Conservation (phyloP, 2,329 filamentous ascomycete genomes). For the Diplodia seriata region DNA sequence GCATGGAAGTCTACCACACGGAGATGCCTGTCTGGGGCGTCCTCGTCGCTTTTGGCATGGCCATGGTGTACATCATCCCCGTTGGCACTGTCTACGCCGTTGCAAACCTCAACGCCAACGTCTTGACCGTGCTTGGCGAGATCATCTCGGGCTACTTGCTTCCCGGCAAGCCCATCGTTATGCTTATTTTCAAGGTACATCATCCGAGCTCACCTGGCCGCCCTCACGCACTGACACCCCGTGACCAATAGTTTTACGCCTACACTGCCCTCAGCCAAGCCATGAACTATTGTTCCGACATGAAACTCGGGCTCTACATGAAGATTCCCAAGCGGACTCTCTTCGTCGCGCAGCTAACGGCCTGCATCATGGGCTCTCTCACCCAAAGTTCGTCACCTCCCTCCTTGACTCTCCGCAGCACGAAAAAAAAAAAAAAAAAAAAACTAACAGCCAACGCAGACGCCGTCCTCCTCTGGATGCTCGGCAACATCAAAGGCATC, state of each 20-base stretch:
- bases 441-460: slow-evolving; percentile 45
- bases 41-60: slow-evolving; percentile 29
- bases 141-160: slow-evolving; percentile 66
- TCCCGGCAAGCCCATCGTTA: slow-evolving; percentile 30
- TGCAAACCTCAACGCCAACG: slow-evolving; percentile 31
- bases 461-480: slow-evolving; percentile 65
- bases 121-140: slow-evolving; percentile 60
- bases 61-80: slow-evolving; percentile 29
- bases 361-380: slow-evolving; percentile 30
- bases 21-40: slow-evolving; percentile 32
- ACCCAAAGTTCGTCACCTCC: slow-evolving; percentile 9
- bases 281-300: slow-evolving; percentile 31
- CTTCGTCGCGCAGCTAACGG: slow-evolving; percentile 24
- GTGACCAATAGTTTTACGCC: slow-evolving; percentile 23
- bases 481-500: slow-evolving; percentile 59
- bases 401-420: no score
- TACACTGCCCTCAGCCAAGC: slow-evolving; percentile 29
- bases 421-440: no score
- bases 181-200: slow-evolving; percentile 31
- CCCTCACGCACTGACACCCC: not conserved
- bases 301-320: slow-evolving; percentile 33
- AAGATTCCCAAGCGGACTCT: slow-evolving; percentile 31
- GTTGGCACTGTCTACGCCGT: slow-evolving; percentile 30
- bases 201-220: not conserved
- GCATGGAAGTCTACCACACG: slow-evolving; percentile 39